These are phyloP conservation scores for Clarireedia hainanense DNA, from an alignment of 2,329 filamentous ascomycete genomes.

Conservation along the genomic window DNA sequence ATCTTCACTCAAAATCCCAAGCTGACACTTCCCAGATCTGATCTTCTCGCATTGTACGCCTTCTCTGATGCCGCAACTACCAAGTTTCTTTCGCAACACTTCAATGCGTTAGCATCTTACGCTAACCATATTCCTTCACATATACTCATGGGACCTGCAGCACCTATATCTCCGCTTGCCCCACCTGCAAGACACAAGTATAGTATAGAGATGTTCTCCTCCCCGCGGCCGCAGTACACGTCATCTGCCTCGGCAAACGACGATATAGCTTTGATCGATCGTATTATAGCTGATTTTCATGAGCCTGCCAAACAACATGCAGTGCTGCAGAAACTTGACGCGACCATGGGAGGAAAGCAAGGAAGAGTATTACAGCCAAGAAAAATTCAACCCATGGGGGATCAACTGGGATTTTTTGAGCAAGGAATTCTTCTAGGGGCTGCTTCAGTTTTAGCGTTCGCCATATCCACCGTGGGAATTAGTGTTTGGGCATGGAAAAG, in stretches of 20 bases:
- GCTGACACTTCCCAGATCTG: slow-evolving; percentile 25
- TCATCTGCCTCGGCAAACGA: not conserved
- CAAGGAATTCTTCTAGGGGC: slow-evolving; percentile 36
- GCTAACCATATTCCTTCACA: slow-evolving; percentile 50
- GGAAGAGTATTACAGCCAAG: slow-evolving; percentile 24
- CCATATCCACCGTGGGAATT: slow-evolving; percentile 12
- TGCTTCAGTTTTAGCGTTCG: slow-evolving; percentile 17
- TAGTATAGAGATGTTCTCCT: slow-evolving; percentile 36
- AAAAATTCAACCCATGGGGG: slow-evolving; percentile 26
- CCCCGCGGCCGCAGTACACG: slow-evolving; percentile 37
- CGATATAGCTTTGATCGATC: too few species aligned
- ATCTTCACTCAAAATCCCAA: slow-evolving; percentile 18
- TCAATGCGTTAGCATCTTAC: slow-evolving; percentile 39
- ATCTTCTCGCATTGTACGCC: slow-evolving; percentile 38
- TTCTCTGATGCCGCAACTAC: slow-evolving; percentile 42
- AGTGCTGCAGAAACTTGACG: slow-evolving; percentile 1
- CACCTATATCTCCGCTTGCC: slow-evolving; percentile 17
- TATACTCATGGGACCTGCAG: slow-evolving; percentile 39
- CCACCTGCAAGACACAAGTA: slow-evolving; percentile 30
- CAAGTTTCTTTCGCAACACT: slow-evolving; percentile 53
- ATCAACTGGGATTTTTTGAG: slow-evolving; percentile 40
- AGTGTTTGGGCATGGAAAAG: slow-evolving; percentile 5
- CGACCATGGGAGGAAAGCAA: too few species aligned
- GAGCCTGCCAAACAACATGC: not conserved
- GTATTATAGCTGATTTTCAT: too few species aligned